Evolutionary conservation across 257 asterid genomes (phyloP).

Genomic region (Marsdenia floribunda): DNA sequence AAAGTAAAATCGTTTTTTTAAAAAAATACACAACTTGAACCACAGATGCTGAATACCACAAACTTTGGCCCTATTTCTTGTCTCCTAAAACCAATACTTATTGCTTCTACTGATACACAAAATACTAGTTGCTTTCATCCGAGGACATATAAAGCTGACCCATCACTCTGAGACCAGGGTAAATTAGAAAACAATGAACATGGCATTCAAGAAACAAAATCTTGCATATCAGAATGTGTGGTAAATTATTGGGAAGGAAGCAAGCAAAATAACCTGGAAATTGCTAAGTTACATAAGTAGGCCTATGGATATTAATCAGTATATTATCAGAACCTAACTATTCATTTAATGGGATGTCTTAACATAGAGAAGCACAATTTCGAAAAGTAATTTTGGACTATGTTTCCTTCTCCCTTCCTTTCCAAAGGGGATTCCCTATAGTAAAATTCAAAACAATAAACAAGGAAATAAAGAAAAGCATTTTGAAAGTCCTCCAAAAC

Average conservation of each 20-base stretch:
- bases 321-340: not conserved
- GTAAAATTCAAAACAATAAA: too few species aligned
- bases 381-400: not conserved
- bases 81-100: not conserved
- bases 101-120: not conserved
- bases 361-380: not conserved
- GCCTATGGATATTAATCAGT: not conserved
- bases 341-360: not conserved
- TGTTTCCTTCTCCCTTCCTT: not conserved
- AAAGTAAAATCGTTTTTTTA: not conserved
- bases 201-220: not conserved
- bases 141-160: not conserved
- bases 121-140: not conserved
- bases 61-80: not conserved
- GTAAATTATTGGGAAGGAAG: not conserved
- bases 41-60: not conserved
- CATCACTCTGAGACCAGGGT: not conserved
- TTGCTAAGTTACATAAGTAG: not conserved
- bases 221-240: not conserved
- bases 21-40: not conserved
- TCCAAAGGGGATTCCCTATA: not conserved
- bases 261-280: not conserved
- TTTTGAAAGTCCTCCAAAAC: not conserved
- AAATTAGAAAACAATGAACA: not conserved
- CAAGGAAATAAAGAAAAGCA: not conserved